phyloP scores from a whole-genome alignment of 2,329 filamentous ascomycete species.

The Daldinia eschscholtzii region DNA sequence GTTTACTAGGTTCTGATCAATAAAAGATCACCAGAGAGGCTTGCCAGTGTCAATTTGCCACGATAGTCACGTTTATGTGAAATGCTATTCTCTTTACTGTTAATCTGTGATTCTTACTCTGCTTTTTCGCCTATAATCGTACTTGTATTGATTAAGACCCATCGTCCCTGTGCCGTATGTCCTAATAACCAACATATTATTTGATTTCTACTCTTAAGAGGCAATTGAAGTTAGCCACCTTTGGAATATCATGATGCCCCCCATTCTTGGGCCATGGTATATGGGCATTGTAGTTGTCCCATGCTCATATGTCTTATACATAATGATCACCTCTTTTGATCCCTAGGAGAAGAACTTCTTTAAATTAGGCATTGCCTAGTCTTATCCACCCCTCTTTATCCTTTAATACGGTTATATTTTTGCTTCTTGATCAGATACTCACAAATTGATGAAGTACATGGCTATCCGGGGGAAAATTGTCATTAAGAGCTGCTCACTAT shows the following conservation, averaged over 20 bases:
- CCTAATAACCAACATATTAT: background rate
- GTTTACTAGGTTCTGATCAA: conserved; percentile 53
- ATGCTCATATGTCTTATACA: background rate
- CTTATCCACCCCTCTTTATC: background rate
- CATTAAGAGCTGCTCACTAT: too few relatives aligned
- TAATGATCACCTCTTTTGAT: background rate
- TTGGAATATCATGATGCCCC: background rate
- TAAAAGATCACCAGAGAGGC: conserved; percentile 52
- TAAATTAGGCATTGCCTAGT: background rate
- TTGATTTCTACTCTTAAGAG: background rate
- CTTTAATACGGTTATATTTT: too few relatives aligned
- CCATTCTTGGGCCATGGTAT: background rate
- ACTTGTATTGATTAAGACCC: background rate
- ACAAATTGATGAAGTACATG: too few relatives aligned
- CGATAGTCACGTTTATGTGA: conserved; percentile 8
- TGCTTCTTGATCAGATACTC: too few relatives aligned
- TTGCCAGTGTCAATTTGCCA: conserved; percentile 30
- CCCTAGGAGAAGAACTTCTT: background rate
- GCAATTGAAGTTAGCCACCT: background rate
- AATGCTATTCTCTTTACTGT: conserved; percentile 6
- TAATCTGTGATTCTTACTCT: background rate
- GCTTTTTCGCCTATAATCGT: background rate
- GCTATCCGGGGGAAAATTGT: too few relatives aligned
- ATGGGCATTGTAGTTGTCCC: background rate
- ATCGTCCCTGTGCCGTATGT: background rate